These are phyloP conservation scores for Nemania sp. DNA, from an alignment of 2,329 filamentous ascomycete species.

Conservation along the genomic window DNA sequence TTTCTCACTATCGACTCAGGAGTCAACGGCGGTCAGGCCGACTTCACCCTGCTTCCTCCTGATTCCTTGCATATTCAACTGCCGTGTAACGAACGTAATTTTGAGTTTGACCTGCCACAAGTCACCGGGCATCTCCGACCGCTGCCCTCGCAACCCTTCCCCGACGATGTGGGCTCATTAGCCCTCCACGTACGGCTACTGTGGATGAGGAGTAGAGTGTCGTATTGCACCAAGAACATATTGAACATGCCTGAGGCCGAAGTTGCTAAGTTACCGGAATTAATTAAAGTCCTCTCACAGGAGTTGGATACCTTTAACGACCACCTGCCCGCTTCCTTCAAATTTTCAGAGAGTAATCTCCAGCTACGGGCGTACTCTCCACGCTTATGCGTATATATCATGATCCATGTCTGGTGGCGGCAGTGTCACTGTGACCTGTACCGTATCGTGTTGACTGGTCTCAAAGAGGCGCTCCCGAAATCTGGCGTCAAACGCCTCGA, in stretches of 20 bases:
- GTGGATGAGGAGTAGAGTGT: slow-evolving; percentile 57
- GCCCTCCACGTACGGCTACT: slow-evolving; percentile 60
- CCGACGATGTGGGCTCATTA: slow-evolving; percentile 58
- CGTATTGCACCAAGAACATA: slow-evolving; percentile 55
- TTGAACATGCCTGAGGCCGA: slow-evolving; percentile 48
- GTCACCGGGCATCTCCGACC: slow-evolving; percentile 52
- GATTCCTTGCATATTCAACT: slow-evolving; percentile 51
- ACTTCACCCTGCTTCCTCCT: slow-evolving; percentile 51
- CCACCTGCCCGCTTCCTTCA: slow-evolving; percentile 57
- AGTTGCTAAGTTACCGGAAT: slow-evolving; percentile 49
- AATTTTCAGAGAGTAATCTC: slow-evolving; percentile 60
- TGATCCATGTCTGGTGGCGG: slow-evolving; percentile 64
- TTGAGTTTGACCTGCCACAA: slow-evolving; percentile 61
- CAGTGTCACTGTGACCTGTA: slow-evolving; percentile 63
- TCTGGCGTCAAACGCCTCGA: slow-evolving; percentile 50
- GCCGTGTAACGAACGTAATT: slow-evolving; percentile 55
- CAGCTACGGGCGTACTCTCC: slow-evolving; percentile 60
- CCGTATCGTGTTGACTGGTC: slow-evolving; percentile 54
- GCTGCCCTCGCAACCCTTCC: slow-evolving; percentile 48
- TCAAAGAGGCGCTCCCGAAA: slow-evolving; percentile 55
- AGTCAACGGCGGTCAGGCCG: slow-evolving; percentile 50
- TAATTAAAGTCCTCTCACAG: slow-evolving; percentile 52
- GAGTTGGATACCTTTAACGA: slow-evolving; percentile 55
- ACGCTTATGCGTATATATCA: slow-evolving; percentile 59
- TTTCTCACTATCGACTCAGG: slow-evolving; percentile 52